These are phyloP conservation scores for Candida nemodendra DNA, from an alignment of 805 yeast genomes.

Conservation along the genomic window DNA sequence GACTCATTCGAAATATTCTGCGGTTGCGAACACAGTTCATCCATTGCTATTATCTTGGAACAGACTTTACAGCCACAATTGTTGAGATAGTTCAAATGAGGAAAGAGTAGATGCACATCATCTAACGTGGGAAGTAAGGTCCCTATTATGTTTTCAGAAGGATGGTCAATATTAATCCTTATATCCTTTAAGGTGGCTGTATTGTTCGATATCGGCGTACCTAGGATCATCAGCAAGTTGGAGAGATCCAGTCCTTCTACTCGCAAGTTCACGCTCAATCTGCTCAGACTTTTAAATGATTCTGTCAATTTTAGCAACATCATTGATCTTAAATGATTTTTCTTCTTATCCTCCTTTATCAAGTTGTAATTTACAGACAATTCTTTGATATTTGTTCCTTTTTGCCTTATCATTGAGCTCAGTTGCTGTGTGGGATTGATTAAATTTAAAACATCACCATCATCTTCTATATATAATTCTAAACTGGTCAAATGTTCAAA, in stretches of 20 bases:
- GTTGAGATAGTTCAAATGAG: constrained; percentile 27
- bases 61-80: constrained; percentile 28
- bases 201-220: constrained; percentile 31
- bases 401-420: constrained; percentile 23
- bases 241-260: constrained; percentile 31
- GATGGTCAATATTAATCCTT: constrained; percentile 25
- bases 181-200: constrained; percentile 23
- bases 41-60: constrained; percentile 10
- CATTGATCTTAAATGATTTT: constrained; percentile 33
- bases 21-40: constrained; percentile 5
- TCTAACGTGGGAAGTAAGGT: constrained; percentile 29
- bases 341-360: constrained; percentile 26
- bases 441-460: constrained; percentile 27
- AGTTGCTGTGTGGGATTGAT: constrained; percentile 30
- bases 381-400: constrained; percentile 24
- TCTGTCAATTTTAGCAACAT: constrained; percentile 31
- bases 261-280: constrained; percentile 24
- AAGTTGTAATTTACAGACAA: constrained; percentile 28
- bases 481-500: constrained; percentile 30
- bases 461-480: constrained; percentile 32
- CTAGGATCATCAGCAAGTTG: constrained; percentile 33
- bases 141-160: constrained; percentile 32
- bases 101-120: constrained; percentile 30
- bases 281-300: constrained; percentile 22
- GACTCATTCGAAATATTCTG: constrained; percentile 22